Evolutionary conservation across 2,329 filamentous ascomycete species (phyloP).

Genomic region (Rasamsonia emersonii): DNA sequence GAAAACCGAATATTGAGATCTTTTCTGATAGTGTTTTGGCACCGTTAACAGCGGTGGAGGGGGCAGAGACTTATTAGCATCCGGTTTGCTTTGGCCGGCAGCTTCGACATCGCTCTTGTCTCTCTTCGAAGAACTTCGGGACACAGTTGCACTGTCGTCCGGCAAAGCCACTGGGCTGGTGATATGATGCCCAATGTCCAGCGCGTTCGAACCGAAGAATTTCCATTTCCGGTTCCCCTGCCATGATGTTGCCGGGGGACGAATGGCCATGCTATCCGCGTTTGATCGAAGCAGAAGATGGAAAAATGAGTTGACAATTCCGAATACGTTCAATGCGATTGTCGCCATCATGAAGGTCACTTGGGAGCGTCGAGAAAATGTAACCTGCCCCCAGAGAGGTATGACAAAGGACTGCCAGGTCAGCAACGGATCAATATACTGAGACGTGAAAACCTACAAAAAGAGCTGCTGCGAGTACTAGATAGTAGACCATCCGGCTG

Average conservation of each 20-base stretch:
- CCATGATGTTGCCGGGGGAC: constrained; percentile 5
- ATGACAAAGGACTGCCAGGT: constrained; percentile 12
- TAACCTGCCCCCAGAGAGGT: constrained; percentile 14
- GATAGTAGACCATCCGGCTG: constrained; percentile 18
- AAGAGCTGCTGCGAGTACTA: constrained; percentile 12
- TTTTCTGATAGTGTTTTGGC: constrained; percentile 4
- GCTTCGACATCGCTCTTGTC: neutral
- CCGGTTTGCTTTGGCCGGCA: constrained; percentile 2
- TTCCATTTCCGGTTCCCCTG: constrained; percentile 4
- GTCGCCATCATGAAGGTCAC: constrained; percentile 13
- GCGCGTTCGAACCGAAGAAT: constrained; percentile 9
- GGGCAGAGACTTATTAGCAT: constrained; percentile 9
- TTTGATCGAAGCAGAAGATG: constrained; percentile 17
- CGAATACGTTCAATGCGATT: constrained; percentile 16
- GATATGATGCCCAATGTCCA: constrained; percentile 12
- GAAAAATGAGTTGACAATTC: constrained; percentile 14
- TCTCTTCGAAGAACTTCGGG: no score
- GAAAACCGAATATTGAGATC: constrained; percentile 14
- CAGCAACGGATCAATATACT: neutral
- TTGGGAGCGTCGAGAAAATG: constrained; percentile 3
- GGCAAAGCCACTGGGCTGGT: no score
- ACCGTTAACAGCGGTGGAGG: constrained; percentile 6
- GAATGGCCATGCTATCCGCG: constrained; percentile 10
- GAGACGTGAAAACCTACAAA: constrained; percentile 13
- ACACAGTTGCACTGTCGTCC: no score